Percentiles rank a stretch among this genome's conserved stretches.
Conservation (phyloP, 108 stramenopile genomes). For the Mediolabrus comicus region DNA sequence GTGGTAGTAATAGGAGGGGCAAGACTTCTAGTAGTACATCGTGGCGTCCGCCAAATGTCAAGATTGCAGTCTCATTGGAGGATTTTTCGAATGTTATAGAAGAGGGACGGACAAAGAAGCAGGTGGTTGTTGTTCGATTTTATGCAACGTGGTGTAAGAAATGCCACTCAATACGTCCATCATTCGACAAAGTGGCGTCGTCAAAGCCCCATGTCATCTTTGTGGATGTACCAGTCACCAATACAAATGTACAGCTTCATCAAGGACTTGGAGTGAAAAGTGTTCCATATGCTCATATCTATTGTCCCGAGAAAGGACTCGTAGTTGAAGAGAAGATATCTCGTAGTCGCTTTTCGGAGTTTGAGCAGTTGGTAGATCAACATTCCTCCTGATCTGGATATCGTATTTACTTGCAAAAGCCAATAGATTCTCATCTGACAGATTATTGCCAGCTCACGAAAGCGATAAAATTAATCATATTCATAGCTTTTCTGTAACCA, state of each 20-base stretch:
- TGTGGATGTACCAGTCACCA: conserved; percentile 70
- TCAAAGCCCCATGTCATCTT: conserved; percentile 53
- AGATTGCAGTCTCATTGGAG: conserved; percentile 43
- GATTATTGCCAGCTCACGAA: not conserved
- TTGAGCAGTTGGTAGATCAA: conserved; percentile 25
- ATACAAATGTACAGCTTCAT: conserved; percentile 63
- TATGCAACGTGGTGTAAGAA: conserved; percentile 75
- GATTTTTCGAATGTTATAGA: conserved; percentile 63
- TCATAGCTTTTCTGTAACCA: no score
- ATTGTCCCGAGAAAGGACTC: conserved; percentile 60
- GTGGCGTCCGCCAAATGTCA: conserved; percentile 49
- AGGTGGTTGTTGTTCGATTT: conserved; percentile 64
- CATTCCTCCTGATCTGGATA: conserved; percentile 8
- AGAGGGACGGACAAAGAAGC: conserved; percentile 42
- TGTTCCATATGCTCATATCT: conserved; percentile 67
- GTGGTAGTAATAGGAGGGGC: not conserved
- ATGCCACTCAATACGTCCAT: conserved; percentile 58
- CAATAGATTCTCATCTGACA: not conserved
- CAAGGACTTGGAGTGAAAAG: conserved; percentile 63
- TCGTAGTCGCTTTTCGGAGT: conserved; percentile 39
- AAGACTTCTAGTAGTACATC: not conserved
- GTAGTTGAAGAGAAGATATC: conserved; percentile 63
- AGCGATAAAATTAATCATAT: no score
- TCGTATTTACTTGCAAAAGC: not conserved
- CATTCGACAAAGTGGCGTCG: conserved; percentile 48